Evolutionary conservation across 352 stramenopile genomes (phyloP).

Genomic region (Phytophthora pistaciae): DNA sequence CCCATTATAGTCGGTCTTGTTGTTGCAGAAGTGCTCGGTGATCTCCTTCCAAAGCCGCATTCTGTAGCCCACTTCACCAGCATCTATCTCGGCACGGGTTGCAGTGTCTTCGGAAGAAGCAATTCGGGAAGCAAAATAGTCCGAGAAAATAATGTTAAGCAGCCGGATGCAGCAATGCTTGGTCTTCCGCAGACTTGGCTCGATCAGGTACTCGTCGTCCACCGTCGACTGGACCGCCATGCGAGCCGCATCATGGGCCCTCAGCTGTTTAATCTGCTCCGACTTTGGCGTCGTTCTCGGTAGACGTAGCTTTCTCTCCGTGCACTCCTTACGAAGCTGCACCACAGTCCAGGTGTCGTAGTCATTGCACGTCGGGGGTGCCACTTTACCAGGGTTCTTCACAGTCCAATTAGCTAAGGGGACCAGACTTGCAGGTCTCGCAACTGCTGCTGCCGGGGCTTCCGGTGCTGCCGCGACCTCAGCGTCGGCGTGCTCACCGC

Average conservation of each 20-base stretch:
- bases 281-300: neutral
- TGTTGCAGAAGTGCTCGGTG: neutral
- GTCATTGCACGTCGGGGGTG: neutral
- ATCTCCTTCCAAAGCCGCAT: neutral
- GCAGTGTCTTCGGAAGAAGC: neutral
- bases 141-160: neutral
- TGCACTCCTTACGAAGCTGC: neutral
- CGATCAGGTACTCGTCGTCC: neutral
- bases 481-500: neutral
- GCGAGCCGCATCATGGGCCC: neutral
- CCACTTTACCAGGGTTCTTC: neutral
- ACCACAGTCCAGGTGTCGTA: neutral
- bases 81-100: neutral
- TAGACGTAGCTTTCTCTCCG: neutral
- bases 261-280: neutral
- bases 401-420: neutral
- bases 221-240: neutral
- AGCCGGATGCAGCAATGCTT: neutral
- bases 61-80: neutral
- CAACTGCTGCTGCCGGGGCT: neutral
- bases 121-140: neutral
- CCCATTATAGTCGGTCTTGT: neutral
- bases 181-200: neutral
- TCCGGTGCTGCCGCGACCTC: neutral
- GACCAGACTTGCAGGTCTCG: neutral